Conservation (phyloP, 495 filamentous ascomycete genomes). For the Podospora comata region DNA sequence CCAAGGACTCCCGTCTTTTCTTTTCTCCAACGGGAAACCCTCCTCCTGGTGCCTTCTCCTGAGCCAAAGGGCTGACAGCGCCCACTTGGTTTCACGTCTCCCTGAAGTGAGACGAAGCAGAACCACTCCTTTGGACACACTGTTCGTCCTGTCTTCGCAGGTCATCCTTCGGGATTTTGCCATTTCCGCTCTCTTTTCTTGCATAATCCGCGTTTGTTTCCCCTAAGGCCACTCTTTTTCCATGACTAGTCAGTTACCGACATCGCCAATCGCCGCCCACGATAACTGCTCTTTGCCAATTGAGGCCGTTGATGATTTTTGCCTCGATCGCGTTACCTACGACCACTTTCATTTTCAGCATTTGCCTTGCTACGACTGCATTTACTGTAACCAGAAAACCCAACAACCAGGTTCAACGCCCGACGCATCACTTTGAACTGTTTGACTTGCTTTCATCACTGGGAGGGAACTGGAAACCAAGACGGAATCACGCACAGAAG, state of each 20-base stretch:
- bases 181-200: neutral
- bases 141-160: conserved; percentile 3
- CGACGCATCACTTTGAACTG: neutral
- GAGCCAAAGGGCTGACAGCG: conserved; percentile 13
- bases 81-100: conserved; percentile 18
- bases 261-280: conserved; percentile 1
- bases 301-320: conserved; percentile 3
- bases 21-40: conserved; percentile 1
- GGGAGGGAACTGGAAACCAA: neutral
- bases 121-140: conserved; percentile 15
- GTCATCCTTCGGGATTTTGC: neutral
- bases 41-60: conserved; percentile 5
- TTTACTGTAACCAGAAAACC: neutral
- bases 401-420: neutral
- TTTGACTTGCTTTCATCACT: neutral
- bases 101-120: conserved; percentile 16
- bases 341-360: neutral
- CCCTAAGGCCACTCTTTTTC: neutral
- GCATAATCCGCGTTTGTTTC: neutral
- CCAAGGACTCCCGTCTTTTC: conserved; percentile 10
- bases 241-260: conserved; percentile 4
- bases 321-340: conserved; percentile 5
- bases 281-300: neutral
- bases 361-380: neutral
- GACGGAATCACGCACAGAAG: conserved; percentile 4